A percentile compares a stretch with the other conserved stretches of the same genome.
These are phyloP conservation scores for Ascomycota sp. DNA, from an alignment of 2,329 filamentous ascomycete species.

Conservation along the genomic window DNA sequence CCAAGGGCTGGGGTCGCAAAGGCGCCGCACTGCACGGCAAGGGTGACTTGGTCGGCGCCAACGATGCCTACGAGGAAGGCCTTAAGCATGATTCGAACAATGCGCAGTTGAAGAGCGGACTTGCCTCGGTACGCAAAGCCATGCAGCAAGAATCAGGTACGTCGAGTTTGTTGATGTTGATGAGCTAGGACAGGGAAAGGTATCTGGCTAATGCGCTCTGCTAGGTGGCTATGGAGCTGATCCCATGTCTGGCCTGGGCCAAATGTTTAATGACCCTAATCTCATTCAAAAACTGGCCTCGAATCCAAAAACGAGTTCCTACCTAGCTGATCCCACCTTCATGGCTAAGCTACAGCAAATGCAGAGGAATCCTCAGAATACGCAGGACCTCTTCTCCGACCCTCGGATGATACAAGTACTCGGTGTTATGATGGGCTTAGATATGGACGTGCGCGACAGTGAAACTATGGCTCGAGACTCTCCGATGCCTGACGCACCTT, in stretches of 20 bases:
- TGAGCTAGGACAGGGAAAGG: background rate
- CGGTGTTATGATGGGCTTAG: slow-evolving; percentile 78
- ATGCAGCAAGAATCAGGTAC: slow-evolving; percentile 38
- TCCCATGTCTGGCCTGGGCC: slow-evolving; percentile 54
- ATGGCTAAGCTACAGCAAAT: slow-evolving; percentile 74
- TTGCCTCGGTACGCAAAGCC: slow-evolving; percentile 66
- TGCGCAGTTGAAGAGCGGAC: slow-evolving; percentile 73
- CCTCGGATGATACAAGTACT: slow-evolving; percentile 85
- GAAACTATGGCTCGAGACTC: slow-evolving; percentile 31
- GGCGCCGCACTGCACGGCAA: slow-evolving; percentile 74
- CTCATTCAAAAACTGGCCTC: slow-evolving; percentile 71
- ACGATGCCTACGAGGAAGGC: slow-evolving; percentile 84
- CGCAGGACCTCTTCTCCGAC: slow-evolving; percentile 65
- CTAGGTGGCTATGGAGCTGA: slow-evolving; percentile 26
- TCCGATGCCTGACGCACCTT: slow-evolving; percentile 48
- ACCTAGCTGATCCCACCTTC: slow-evolving; percentile 65
- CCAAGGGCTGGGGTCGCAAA: slow-evolving; percentile 87
- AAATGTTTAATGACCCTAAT: slow-evolving; percentile 86
- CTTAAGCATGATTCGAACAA: slow-evolving; percentile 81
- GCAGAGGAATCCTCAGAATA: slow-evolving; percentile 56
- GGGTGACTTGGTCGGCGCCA: slow-evolving; percentile 63
- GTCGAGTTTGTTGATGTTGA: background rate
- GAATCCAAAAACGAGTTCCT: slow-evolving; percentile 77
- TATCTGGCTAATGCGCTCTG: slow-evolving; percentile 1
- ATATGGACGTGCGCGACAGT: slow-evolving; percentile 40